phyloP scores from a whole-genome alignment of 129 eudicot species.

The Centrapalus pauciflorus region DNA sequence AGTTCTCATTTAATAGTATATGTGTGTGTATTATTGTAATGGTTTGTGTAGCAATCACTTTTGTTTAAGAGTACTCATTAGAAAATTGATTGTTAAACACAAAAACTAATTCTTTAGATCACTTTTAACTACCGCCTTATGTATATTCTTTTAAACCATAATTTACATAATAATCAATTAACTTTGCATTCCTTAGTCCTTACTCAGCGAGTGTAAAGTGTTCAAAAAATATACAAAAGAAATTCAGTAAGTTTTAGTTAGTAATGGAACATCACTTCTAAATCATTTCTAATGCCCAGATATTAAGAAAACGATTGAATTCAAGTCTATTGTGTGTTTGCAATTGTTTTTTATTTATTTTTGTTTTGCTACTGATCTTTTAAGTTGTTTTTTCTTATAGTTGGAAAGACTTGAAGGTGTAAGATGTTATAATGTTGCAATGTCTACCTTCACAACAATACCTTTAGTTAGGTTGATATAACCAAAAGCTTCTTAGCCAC shows the following conservation, averaged over 20 bases:
- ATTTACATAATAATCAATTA: background rate
- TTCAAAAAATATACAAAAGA: too few species aligned
- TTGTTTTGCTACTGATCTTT: background rate
- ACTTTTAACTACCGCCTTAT: too few species aligned
- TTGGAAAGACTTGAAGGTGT: conserved; percentile 19
- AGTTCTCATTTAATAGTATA: too few species aligned
- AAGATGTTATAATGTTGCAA: conserved; percentile 35
- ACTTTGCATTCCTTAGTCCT: background rate
- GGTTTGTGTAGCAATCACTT: too few species aligned
- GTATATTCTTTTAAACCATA: too few species aligned
- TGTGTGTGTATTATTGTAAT: too few species aligned
- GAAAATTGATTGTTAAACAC: too few species aligned
- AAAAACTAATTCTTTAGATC: too few species aligned
- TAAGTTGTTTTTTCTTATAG: background rate
- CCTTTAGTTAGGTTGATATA: conserved; percentile 65
- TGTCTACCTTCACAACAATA: conserved; percentile 70
- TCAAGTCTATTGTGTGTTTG: conserved; percentile 9
- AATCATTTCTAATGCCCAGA: background rate
- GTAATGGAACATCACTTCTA: background rate
- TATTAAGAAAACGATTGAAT: background rate
- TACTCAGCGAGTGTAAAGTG: conserved; percentile 2
- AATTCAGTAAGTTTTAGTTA: background rate
- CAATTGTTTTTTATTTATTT: background rate
- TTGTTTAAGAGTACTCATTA: too few species aligned
- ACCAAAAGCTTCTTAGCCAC: conserved; percentile 40